phyloP scores from a whole-genome alignment of 495 filamentous ascomycete species.

The Hypoxylon crocopeplum region DNA sequence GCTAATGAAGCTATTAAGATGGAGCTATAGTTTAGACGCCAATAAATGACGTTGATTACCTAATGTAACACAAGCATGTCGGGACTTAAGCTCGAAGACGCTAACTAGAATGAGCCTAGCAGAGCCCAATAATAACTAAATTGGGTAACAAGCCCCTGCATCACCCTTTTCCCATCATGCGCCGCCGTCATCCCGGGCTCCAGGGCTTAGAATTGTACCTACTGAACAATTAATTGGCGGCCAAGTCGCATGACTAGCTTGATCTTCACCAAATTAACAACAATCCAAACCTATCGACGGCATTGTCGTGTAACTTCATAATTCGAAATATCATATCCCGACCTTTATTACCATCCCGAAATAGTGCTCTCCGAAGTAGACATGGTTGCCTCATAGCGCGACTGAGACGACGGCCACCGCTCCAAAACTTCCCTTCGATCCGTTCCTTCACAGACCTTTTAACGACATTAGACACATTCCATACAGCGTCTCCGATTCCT shows the following conservation, averaged over 20 bases:
- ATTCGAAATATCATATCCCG: neutral
- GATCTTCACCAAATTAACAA: conserved; percentile 27
- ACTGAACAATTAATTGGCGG: conserved; percentile 1
- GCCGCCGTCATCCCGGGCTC: neutral
- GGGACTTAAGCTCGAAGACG: neutral
- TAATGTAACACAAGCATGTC: neutral
- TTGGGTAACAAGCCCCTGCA: conserved; percentile 16
- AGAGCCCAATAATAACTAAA: neutral
- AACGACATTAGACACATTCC: neutral
- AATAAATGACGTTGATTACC: neutral
- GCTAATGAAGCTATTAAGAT: too few relatives aligned
- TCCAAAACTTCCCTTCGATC: conserved; percentile 15
- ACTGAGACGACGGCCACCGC: conserved; percentile 3
- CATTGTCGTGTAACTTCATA: neutral
- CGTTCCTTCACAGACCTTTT: conserved; percentile 23
- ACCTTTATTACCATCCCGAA: too few relatives aligned
- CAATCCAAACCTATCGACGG: conserved; percentile 7
- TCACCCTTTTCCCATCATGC: conserved; percentile 25
- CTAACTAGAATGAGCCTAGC: too few relatives aligned
- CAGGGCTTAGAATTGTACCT: too few relatives aligned
- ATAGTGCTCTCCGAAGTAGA: neutral
- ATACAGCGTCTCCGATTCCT: neutral
- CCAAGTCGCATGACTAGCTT: conserved; percentile 25
- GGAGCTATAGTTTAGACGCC: too few relatives aligned
- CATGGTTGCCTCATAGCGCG: conserved; percentile 38